Conservation (phyloP, 768 basidiomycete species). For the Podaxis sp. region DNA sequence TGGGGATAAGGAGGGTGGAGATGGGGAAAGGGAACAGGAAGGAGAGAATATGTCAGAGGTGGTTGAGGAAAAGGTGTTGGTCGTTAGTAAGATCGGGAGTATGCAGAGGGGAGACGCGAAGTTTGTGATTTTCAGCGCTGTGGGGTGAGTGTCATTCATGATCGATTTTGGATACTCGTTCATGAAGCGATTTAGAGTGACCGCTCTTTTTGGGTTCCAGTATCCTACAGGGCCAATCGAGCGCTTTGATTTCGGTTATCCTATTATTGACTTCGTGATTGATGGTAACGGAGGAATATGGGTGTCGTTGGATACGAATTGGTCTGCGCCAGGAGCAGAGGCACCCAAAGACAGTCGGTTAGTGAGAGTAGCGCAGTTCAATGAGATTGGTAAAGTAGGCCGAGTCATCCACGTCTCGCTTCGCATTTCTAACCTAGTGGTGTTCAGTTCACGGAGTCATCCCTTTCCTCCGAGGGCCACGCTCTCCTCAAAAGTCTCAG, state of each 20-base stretch:
- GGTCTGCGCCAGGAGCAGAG: neutral
- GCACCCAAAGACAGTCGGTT: neutral
- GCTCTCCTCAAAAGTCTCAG: conserved; percentile 1
- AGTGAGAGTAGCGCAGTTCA: neutral
- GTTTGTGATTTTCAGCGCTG: conserved; percentile 62
- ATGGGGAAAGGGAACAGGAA: conserved; percentile 11
- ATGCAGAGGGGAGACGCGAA: conserved; percentile 34
- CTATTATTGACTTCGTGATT: conserved; percentile 57
- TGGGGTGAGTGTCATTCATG: conserved; percentile 55
- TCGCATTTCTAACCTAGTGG: neutral
- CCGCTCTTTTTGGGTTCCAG: conserved; percentile 59
- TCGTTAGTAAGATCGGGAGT: conserved; percentile 56
- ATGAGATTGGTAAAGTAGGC: neutral
- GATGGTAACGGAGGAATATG: neutral
- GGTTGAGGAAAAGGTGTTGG: conserved; percentile 43
- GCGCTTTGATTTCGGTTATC: conserved; percentile 51
- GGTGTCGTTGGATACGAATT: conserved; percentile 11
- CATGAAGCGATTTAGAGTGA: conserved; percentile 45
- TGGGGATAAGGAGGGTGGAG: conserved; percentile 14
- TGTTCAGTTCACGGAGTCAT: neutral
- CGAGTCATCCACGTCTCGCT: neutral
- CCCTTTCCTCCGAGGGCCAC: neutral
- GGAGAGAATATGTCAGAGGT: neutral
- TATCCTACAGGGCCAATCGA: conserved; percentile 28
- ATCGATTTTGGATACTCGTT: conserved; percentile 1